Base-by-base conservation (phyloP, 495 filamentous ascomycete species). In the Aspergillus taichungensis region DNA sequence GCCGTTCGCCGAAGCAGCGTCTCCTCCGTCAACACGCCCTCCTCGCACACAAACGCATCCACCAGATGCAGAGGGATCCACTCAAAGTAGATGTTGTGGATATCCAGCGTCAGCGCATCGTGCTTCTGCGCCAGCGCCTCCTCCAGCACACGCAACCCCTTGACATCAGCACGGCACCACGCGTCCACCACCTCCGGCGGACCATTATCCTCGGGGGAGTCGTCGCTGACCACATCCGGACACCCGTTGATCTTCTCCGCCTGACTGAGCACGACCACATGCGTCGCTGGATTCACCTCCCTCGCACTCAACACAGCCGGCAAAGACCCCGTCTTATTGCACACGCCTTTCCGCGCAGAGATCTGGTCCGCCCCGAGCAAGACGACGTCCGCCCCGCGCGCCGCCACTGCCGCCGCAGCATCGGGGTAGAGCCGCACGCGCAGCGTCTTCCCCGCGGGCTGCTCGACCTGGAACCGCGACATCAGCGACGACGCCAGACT, bases 311-410 rank as follows among this genome's bases (percentile, higher is more conserved):
- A 61, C 0, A 76, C 68, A 3, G 71, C 68, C 1, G 82, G 70
- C 0, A 84, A 55, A 0, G 77, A 80, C 3, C 83, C 82, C 0
- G 71, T 79, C 54, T 87, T 87, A 62, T 85, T 85, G 50, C 72
- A 76, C 5, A 84, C 74, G 1, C 77, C 77, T 8, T 70, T 67
- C 0, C 38, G 34, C 0, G 62, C 53, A 8, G 76, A 71, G 30
- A 85, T 79, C 11, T 72, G 63, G 44, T 87, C 83, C 9, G 79
- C 79, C 6, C 83, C 83, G 3, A 87, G 63, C 0, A 85, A 53
- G 6, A 85, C 53, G 6, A 80, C 46, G 42, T 82, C 67, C 1
- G 76, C 62, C 8, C 54, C 60, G 3, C 52, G 37, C 0, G 70
- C 58, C 2, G 79, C 78, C 0, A 76, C 48, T 1, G 77, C 77